These are phyloP conservation scores for Puccinia novopanici DNA, from an alignment of 1,284 basidiomycete species.

Conservation along the genomic window DNA sequence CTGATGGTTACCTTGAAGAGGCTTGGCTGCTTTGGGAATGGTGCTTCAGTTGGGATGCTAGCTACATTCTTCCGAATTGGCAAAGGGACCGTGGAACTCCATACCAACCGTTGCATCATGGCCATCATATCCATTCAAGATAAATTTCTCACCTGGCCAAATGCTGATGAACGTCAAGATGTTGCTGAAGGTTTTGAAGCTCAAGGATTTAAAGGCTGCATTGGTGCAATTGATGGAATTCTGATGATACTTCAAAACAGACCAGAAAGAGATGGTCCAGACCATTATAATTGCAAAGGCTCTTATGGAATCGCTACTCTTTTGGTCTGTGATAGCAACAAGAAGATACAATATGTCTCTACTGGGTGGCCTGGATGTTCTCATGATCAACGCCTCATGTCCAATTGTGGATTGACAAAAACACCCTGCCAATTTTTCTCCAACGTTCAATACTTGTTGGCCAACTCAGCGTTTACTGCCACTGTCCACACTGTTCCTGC, in stretches of 20 bases:
- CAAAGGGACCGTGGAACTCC: slow-evolving; percentile 3
- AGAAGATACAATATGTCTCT: no score
- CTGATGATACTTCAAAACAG: no score
- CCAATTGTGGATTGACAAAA: not conserved
- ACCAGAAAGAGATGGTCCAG: no score
- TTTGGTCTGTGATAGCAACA: no score
- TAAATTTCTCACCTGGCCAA: not conserved
- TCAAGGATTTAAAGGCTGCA: not conserved
- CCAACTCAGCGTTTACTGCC: slow-evolving; percentile 5
- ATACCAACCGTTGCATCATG: not conserved
- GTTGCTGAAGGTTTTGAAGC: not conserved
- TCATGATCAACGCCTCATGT: slow-evolving; percentile 3
- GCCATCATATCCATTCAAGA: not conserved
- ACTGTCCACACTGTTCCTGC: not conserved
- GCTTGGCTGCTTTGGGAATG: slow-evolving; percentile 14
- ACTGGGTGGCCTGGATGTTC: no score
- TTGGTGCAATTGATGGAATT: not conserved
- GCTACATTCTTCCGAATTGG: slow-evolving; percentile 7
- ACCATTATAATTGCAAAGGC: no score
- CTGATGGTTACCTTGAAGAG: slow-evolving; percentile 5
- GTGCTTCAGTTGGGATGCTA: not conserved
- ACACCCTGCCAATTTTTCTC: not conserved
- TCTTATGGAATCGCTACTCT: no score
- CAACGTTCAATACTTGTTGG: not conserved
- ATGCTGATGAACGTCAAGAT: not conserved